phyloP scores from a whole-genome alignment of 2,329 filamentous ascomycete genomes.

The Metarhizium anisopliae region DNA sequence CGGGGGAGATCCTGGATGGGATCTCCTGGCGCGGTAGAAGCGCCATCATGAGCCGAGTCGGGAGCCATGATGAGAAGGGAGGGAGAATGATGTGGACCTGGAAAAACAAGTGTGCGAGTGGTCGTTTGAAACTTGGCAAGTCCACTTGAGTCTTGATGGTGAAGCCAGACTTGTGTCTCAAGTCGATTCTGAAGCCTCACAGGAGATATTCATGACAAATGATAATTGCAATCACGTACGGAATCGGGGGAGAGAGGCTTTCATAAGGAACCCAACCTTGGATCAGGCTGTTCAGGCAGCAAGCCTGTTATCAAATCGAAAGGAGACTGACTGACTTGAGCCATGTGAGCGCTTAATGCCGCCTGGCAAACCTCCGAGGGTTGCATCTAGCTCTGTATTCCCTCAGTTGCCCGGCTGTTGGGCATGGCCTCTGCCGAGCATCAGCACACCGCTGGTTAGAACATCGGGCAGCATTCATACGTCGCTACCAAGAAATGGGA shows the following conservation, averaged over 20 bases:
- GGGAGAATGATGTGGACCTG: neutral
- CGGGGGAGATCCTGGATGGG: neutral
- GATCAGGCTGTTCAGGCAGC: neutral
- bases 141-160: too few relatives aligned
- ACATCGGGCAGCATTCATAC: neutral
- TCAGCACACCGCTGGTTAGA: neutral
- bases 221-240: neutral
- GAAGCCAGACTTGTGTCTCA: too few relatives aligned
- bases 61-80: neutral
- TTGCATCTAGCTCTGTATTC: neutral
- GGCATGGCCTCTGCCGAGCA: neutral
- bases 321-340: neutral
- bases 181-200: neutral
- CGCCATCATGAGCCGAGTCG: neutral
- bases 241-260: neutral
- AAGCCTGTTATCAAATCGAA: neutral
- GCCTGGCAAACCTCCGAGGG: neutral
- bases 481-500: neutral
- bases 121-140: too few relatives aligned
- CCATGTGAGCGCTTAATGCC: too few relatives aligned
- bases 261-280: neutral
- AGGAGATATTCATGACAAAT: neutral
- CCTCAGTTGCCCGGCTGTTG: neutral
- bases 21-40: neutral
- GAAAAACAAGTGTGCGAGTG: neutral